A percentile compares a stretch with the other conserved stretches of the same genome.
Evolutionary conservation across 2,329 filamentous ascomycete genomes (phyloP).

Genomic region (Ceratocystis ficicola): DNA sequence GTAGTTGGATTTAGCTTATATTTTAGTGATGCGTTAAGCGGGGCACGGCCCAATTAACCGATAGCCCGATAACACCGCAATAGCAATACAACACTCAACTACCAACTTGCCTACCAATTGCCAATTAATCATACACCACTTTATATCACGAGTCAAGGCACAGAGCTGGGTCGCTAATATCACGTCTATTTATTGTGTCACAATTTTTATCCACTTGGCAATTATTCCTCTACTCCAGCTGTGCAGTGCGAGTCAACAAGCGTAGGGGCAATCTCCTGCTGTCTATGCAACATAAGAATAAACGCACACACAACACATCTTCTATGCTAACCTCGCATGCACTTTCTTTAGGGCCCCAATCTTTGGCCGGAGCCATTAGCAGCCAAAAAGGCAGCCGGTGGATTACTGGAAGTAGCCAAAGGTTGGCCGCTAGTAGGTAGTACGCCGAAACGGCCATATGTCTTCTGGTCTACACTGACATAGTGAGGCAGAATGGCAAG

Average conservation of each 20-base stretch:
- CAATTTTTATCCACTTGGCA: neutral
- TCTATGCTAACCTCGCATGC: neutral
- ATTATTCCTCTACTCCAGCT: neutral
- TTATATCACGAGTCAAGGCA: neutral
- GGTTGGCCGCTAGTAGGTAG: conserved; percentile 48
- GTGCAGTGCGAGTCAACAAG: too few relatives aligned
- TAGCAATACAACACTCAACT: neutral
- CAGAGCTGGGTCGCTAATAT: neutral
- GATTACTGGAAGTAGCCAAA: conserved; percentile 27
- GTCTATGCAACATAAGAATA: too few relatives aligned
- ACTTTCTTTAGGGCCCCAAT: conserved; percentile 47
- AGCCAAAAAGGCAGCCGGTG: conserved; percentile 50
- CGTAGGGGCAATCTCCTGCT: too few relatives aligned
- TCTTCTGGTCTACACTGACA: conserved; percentile 90
- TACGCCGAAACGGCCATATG: conserved; percentile 82
- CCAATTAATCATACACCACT: neutral
- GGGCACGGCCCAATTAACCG: neutral
- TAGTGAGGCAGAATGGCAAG: conserved; percentile 78
- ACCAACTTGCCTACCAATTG: too few relatives aligned
- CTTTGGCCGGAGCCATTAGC: conserved; percentile 44
- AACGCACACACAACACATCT: neutral
- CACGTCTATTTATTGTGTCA: neutral
- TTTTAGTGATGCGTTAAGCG: conserved; percentile 10
- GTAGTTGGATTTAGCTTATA: neutral
- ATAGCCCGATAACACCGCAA: conserved; percentile 5